Percentiles rank a stretch among this genome's conserved stretches.
Conservation (phyloP, 2,329 filamentous ascomycete species). For the Neoscytalidium dimidiatum region DNA sequence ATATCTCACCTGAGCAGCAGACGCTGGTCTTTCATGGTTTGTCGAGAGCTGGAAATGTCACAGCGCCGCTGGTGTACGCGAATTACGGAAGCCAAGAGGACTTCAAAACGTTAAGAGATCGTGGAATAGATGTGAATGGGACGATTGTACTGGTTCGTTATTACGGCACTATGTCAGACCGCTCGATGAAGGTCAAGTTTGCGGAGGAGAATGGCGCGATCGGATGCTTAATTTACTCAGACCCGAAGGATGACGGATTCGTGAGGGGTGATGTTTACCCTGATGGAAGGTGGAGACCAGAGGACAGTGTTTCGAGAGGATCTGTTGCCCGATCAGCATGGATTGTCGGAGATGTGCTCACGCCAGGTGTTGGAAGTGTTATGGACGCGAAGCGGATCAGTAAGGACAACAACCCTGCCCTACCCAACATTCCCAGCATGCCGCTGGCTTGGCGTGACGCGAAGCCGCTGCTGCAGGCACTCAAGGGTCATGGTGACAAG, state of each 20-base stretch:
- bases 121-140: constrained; percentile 72
- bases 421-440: constrained; percentile 84
- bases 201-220: constrained; percentile 83
- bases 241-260: constrained; percentile 84
- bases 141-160: constrained; percentile 84
- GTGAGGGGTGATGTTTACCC: constrained; percentile 71
- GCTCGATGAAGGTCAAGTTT: constrained; percentile 82
- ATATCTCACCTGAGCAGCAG: constrained; percentile 57
- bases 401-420: constrained; percentile 68
- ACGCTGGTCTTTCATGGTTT: constrained; percentile 85
- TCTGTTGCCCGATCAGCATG: constrained; percentile 78
- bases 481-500: constrained; percentile 73
- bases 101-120: constrained; percentile 71
- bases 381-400: constrained; percentile 66
- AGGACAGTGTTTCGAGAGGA: constrained; percentile 79
- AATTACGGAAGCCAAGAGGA: constrained; percentile 89
- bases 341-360: constrained; percentile 88
- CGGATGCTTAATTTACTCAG: constrained; percentile 90
- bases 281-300: constrained; percentile 76
- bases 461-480: constrained; percentile 70
- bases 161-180: constrained; percentile 71
- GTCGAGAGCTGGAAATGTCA: constrained; percentile 83
- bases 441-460: constrained; percentile 91
- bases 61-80: constrained; percentile 83
- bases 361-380: constrained; percentile 79